Conservation (phyloP, 768 basidiomycete species). For the Pisolithus sp. region DNA sequence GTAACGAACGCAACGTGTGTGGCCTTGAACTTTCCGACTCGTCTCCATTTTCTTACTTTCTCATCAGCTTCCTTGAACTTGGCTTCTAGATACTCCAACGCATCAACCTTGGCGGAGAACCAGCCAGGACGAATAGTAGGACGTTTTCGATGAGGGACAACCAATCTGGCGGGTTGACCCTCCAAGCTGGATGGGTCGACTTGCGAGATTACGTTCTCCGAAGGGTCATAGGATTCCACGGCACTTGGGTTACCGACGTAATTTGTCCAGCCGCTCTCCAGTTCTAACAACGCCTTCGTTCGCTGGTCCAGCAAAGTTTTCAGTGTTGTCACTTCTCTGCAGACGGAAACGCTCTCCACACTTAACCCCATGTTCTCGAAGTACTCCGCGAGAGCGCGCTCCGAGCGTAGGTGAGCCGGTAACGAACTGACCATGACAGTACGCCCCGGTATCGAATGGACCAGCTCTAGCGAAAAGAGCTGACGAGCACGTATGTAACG, state of each 20-base stretch:
- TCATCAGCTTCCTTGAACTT: slow-evolving; percentile 81
- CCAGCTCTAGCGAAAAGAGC: slow-evolving; percentile 89
- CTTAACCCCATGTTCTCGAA: slow-evolving; percentile 83
- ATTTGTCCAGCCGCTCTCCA: slow-evolving; percentile 82
- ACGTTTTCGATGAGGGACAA: slow-evolving; percentile 67
- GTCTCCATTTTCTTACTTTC: slow-evolving; percentile 66
- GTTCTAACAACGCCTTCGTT: slow-evolving; percentile 68
- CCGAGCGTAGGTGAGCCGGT: slow-evolving; percentile 79
- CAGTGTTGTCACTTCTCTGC: slow-evolving; percentile 72
- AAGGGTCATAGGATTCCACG: slow-evolving; percentile 75
- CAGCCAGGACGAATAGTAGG: slow-evolving; percentile 72
- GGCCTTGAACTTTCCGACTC: slow-evolving; percentile 67
- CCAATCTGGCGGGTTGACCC: slow-evolving; percentile 49
- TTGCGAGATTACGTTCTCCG: slow-evolving; percentile 43
- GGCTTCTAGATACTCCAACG: slow-evolving; percentile 79
- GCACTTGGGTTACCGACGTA: slow-evolving; percentile 94
- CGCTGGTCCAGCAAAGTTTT: slow-evolving; percentile 69
- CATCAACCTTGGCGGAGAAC: slow-evolving; percentile 78
- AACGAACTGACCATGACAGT: slow-evolving; percentile 85
- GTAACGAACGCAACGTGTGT: slow-evolving; percentile 91
- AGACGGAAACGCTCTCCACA: slow-evolving; percentile 90
- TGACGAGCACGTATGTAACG: slow-evolving; percentile 88
- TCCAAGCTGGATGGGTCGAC: slow-evolving; percentile 50
- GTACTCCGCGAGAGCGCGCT: slow-evolving; percentile 83
- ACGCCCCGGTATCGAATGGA: slow-evolving; percentile 89